These are phyloP conservation scores for Trifolium fragiferum DNA, from an alignment of 306 rosid genomes.

Conservation along the genomic window DNA sequence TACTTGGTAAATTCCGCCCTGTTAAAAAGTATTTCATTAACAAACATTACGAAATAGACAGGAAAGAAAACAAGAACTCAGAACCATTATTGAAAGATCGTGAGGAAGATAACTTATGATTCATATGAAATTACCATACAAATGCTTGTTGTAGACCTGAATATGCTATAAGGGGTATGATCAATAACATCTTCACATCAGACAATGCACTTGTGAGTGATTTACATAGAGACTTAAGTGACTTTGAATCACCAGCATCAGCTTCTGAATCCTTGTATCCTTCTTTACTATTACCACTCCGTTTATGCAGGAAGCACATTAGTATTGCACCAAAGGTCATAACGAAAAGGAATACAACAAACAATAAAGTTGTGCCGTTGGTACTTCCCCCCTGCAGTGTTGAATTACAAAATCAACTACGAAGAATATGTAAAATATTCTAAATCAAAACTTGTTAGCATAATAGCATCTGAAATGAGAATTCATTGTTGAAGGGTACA, in stretches of 20 bases:
- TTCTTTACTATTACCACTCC: conserved; percentile 49
- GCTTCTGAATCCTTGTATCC: conserved; percentile 48
- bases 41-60: conserved; percentile 29
- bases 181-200: conserved; percentile 74
- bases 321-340: conserved; percentile 78
- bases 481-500: conserved; percentile 23
- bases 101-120: conserved; percentile 37
- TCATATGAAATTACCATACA: conserved; percentile 76
- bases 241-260: conserved; percentile 50
- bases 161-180: conserved; percentile 88
- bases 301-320: conserved; percentile 77
- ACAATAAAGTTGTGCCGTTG: conserved; percentile 69
- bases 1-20: conserved; percentile 91
- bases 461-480: conserved; percentile 27
- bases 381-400: conserved; percentile 71
- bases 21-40: conserved; percentile 32
- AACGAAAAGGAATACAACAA: conserved; percentile 73
- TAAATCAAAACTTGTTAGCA: conserved; percentile 22
- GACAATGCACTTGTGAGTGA: conserved; percentile 62
- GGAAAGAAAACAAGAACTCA: conserved; percentile 24
- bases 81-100: conserved; percentile 25
- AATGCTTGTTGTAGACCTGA: conserved; percentile 98
- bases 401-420: conserved; percentile 36
- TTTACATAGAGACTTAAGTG: conserved; percentile 60
- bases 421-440: conserved; percentile 21